A percentile compares a stretch with the other conserved stretches of the same genome.
These are phyloP conservation scores for Vaccinium corymbosum DNA, from an alignment of 148 eudicot genomes.

Conservation along the genomic window DNA sequence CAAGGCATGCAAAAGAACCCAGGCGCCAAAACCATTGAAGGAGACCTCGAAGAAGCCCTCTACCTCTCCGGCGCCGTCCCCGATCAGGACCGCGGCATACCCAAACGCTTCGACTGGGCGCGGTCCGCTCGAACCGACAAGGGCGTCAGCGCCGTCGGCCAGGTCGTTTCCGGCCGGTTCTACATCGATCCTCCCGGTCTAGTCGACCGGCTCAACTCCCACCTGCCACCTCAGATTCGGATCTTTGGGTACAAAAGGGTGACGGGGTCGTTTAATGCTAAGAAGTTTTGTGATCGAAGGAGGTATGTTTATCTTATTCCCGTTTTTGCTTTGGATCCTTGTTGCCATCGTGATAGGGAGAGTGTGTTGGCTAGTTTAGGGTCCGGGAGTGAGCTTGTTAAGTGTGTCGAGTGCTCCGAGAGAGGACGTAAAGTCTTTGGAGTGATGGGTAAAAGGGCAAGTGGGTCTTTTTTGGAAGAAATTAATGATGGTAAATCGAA, in stretches of 20 bases:
- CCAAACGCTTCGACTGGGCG: conserved; percentile 67
- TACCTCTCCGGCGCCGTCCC: conserved; percentile 69
- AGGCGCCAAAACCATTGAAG: conserved; percentile 95
- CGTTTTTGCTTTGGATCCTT: conserved; percentile 79
- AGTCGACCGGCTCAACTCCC: conserved; percentile 48
- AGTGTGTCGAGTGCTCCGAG: conserved; percentile 79
- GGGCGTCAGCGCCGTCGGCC: conserved; percentile 89
- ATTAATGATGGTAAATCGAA: background rate
- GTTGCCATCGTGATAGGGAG: conserved; percentile 79
- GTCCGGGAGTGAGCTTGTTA: conserved; percentile 62
- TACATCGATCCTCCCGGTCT: conserved; percentile 79
- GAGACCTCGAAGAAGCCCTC: conserved; percentile 88
- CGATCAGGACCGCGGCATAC: conserved; percentile 51
- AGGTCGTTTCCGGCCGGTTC: conserved; percentile 81
- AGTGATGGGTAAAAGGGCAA: conserved; percentile 50
- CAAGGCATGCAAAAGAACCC: conserved; percentile 97
- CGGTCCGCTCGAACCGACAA: conserved; percentile 94
- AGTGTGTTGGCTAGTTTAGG: conserved; percentile 80
- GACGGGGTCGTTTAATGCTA: conserved; percentile 59
- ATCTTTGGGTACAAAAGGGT: conserved; percentile 70
- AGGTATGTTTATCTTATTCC: conserved; percentile 87
- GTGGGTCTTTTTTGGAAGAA: conserved; percentile 12
- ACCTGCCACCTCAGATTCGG: conserved; percentile 52
- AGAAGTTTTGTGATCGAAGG: conserved; percentile 77
- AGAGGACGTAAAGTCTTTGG: conserved; percentile 83